Percentiles rank a stretch among this genome's conserved stretches.
These are phyloP conservation scores for Isabelozyma pseudorhagii DNA, from an alignment of 805 yeast species.

Conservation along the genomic window DNA sequence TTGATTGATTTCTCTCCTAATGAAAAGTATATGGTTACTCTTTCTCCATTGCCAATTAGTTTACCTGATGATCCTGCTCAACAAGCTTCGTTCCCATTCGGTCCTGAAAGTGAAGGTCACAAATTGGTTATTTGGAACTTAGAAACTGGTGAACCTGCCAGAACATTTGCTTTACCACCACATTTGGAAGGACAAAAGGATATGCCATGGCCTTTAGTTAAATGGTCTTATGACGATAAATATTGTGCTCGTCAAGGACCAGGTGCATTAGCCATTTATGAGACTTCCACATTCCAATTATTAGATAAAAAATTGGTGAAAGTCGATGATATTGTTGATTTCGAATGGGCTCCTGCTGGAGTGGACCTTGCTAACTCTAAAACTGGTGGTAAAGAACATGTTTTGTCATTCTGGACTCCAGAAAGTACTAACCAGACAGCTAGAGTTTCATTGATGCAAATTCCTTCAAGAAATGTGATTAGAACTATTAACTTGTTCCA, in stretches of 20 bases:
- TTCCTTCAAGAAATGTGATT: constrained; percentile 76
- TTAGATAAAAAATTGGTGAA: constrained; percentile 83
- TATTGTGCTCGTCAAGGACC: constrained; percentile 96
- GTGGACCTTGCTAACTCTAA: constrained; percentile 60
- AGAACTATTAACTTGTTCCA: constrained; percentile 94
- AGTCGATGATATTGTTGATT: constrained; percentile 81
- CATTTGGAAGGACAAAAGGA: constrained; percentile 61
- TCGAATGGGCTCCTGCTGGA: constrained; percentile 92
- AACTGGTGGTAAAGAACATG: constrained; percentile 54
- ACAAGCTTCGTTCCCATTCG: constrained; percentile 73
- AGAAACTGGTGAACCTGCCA: constrained; percentile 72
- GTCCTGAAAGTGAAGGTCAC: constrained; percentile 86
- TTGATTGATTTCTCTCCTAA: constrained; percentile 89
- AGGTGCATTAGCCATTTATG: constrained; percentile 88
- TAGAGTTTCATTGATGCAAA: constrained; percentile 84
- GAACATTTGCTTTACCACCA: constrained; percentile 89
- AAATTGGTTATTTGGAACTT: constrained; percentile 92
- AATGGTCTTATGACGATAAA: constrained; percentile 91
- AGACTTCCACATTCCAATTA: constrained; percentile 71
- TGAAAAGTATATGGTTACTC: constrained; percentile 85
- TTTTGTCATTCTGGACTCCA: constrained; percentile 95
- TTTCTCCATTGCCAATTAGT: constrained; percentile 80
- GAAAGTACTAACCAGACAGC: constrained; percentile 91
- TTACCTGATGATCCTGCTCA: constrained; percentile 62
- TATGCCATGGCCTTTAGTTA: constrained; percentile 93